phyloP scores from a whole-genome alignment of 257 asterid species.

The Solanum paucissectum region DNA sequence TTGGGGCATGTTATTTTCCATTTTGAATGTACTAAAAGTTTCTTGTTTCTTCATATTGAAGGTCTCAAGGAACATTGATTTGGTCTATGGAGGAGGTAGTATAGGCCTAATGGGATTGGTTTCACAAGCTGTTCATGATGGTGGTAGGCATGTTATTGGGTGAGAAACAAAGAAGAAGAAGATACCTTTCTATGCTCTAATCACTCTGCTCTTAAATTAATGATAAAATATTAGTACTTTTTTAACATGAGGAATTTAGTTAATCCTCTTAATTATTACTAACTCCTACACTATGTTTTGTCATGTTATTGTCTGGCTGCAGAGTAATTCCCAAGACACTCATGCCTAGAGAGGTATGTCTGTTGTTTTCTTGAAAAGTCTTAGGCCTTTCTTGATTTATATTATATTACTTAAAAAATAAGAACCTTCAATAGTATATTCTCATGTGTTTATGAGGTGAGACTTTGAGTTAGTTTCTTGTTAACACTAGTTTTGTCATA shows the following conservation, averaged over 20 bases:
- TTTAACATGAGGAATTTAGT: neutral
- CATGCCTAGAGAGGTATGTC: conserved; percentile 98
- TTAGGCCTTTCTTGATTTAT: conserved; percentile 19
- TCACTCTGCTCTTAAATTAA: conserved; percentile 2
- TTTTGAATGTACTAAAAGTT: neutral
- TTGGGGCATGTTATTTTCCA: neutral
- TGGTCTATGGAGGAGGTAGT: conserved; percentile 98
- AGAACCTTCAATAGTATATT: conserved; percentile 9
- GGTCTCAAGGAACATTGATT: conserved; percentile 85
- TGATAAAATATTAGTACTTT: neutral
- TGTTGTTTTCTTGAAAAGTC: conserved; percentile 21
- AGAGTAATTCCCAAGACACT: conserved; percentile 99
- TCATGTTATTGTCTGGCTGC: conserved; percentile 59
- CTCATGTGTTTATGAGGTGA: neutral
- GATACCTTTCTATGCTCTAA: conserved; percentile 10
- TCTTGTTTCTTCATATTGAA: conserved; percentile 12
- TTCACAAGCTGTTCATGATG: conserved; percentile 92
- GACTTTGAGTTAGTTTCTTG: neutral
- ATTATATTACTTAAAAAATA: conserved; percentile 1
- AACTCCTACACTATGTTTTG: conserved; percentile 15
- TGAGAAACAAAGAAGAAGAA: neutral
- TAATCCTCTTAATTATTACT: neutral
- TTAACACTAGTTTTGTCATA: neutral
- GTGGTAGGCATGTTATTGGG: conserved; percentile 94
- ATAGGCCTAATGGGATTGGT: conserved; percentile 93